Evolutionary conservation across 768 basidiomycete species (phyloP), one percentile per base, ranked within the genome.

Genomic region (Boletus subcaerulescens): DNA sequence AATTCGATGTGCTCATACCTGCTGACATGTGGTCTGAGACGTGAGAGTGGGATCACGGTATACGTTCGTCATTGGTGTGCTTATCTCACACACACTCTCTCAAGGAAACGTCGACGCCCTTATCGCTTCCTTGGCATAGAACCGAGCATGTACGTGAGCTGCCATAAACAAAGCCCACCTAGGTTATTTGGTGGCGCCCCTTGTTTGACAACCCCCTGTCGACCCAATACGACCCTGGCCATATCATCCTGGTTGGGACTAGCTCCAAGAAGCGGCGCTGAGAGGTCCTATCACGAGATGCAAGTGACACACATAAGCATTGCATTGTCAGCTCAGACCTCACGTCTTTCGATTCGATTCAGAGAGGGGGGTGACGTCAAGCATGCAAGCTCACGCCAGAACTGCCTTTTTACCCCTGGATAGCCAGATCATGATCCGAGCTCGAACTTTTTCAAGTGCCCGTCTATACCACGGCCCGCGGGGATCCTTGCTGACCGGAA

Each of bases 1-100:
- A 38, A 52, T 49, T 51, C 54, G 29, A 26, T 48, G 29, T 38
- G 33, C 26, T 44, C 55, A 22, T n/a, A 24, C 35, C 38, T 29
- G 26, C 26, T 29, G 29, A 33, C 54, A 39, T 50, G 24, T 53
- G 15, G 39, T 18, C 17, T 42, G 45, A 11, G 49, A 47, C 40
- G 50, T 60, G 58, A 49, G 57, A 50, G 18, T 6, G 26, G 18
- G 36, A 58, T 58, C 47, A 45, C 42, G 52, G 18, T 56, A 42
- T 14, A 33, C 4, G 15, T 46, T 41, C 14, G 43, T 29, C 46
- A 39, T 48, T 14, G 17, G 29, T 11, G 0, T n/a, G 32, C 31
- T 45, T 47, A 42, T 35, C 46, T 20, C 18, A 36, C n/a, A n/a
- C n/a, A n/a, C n/a, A n/a, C n/a, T n/a, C 18, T 36, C 43, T 41